These are phyloP conservation scores for Backusella macrospora DNA, from an alignment of 192 early-diverging fungal species.

Conservation along the genomic window DNA sequence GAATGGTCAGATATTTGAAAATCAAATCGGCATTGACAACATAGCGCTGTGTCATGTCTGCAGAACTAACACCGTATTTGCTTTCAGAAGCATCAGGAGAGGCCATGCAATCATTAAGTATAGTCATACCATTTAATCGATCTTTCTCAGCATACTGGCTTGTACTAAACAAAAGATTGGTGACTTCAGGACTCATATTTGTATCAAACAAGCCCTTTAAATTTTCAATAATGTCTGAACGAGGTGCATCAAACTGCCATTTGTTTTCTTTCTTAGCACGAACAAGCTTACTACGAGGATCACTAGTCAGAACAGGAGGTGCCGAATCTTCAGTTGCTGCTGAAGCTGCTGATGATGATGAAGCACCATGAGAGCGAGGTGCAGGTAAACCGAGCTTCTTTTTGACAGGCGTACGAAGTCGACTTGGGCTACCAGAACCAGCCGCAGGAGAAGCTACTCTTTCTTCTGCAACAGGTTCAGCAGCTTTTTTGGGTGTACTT, in stretches of 20 bases:
- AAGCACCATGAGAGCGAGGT: slow-evolving; percentile 3
- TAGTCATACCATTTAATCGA: slow-evolving; percentile 63
- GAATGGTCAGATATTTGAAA: slow-evolving; percentile 85
- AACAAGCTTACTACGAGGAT: slow-evolving; percentile 66
- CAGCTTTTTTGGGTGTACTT: slow-evolving; percentile 4
- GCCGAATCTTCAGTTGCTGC: slow-evolving; percentile 15
- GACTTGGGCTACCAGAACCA: not conserved
- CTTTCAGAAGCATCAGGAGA: slow-evolving; percentile 40
- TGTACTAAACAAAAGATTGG: slow-evolving; percentile 68
- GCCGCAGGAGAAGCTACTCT: not conserved
- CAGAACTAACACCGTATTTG: slow-evolving; percentile 41
- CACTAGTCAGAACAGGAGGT: slow-evolving; percentile 66
- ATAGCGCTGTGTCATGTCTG: slow-evolving; percentile 63
- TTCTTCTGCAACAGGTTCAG: not conserved
- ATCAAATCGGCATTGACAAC: slow-evolving; percentile 78
- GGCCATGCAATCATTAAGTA: slow-evolving; percentile 69
- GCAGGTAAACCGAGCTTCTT: slow-evolving; percentile 19
- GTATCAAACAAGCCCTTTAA: slow-evolving; percentile 64
- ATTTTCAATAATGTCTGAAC: slow-evolving; percentile 63
- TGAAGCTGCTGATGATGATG: slow-evolving; percentile 5
- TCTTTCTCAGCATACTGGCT: slow-evolving; percentile 91
- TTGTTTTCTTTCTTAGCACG: slow-evolving; percentile 74
- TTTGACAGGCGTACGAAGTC: not conserved
- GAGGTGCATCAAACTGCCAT: slow-evolving; percentile 71
- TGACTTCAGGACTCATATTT: slow-evolving; percentile 63